A percentile compares a stretch with the other conserved stretches of the same genome.
These are phyloP conservation scores for Aureobasidium sp. DNA, from an alignment of 2,329 filamentous ascomycete species.

Conservation along the genomic window DNA sequence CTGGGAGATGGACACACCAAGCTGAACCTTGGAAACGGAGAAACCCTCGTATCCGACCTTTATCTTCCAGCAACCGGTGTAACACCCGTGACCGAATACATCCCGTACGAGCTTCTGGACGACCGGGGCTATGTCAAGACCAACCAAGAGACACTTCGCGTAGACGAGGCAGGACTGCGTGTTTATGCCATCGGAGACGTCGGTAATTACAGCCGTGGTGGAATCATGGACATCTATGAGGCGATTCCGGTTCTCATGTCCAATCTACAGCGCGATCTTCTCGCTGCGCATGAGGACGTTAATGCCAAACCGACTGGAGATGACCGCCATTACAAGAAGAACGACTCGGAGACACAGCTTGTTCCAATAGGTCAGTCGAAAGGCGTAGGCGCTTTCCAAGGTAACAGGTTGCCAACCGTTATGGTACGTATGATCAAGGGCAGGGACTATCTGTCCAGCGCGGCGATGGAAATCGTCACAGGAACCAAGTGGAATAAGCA, in stretches of 20 bases:
- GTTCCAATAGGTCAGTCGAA: constrained; percentile 34
- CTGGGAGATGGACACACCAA: constrained; percentile 36
- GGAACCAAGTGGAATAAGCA: constrained; percentile 24
- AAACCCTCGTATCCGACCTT: constrained; percentile 42
- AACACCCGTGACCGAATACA: constrained; percentile 46
- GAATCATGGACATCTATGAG: constrained; percentile 35
- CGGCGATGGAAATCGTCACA: constrained; percentile 20
- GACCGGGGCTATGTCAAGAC: constrained; percentile 43
- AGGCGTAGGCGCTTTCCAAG: constrained; percentile 34
- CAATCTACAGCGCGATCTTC: constrained; percentile 44
- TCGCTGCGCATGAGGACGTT: constrained; percentile 25
- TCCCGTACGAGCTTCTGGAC: constrained; percentile 43
- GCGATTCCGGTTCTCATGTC: constrained; percentile 35
- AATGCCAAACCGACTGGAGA: constrained; percentile 22
- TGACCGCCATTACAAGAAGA: constrained; percentile 29
- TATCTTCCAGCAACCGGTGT: constrained; percentile 49
- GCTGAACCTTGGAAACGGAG: constrained; percentile 41
- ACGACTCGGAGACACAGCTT: constrained; percentile 30
- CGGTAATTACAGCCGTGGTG: constrained; percentile 36
- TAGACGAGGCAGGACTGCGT: constrained; percentile 37
- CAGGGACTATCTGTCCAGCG: constrained; percentile 31
- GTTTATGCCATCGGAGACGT: constrained; percentile 46
- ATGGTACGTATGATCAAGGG: constrained; percentile 25
- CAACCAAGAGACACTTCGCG: constrained; percentile 40
- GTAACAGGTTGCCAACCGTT: constrained; percentile 31